Percentiles rank a stretch among this genome's conserved stretches.
Conservation (phyloP, 768 basidiomycete genomes). For the Naematelia aurantialba region DNA sequence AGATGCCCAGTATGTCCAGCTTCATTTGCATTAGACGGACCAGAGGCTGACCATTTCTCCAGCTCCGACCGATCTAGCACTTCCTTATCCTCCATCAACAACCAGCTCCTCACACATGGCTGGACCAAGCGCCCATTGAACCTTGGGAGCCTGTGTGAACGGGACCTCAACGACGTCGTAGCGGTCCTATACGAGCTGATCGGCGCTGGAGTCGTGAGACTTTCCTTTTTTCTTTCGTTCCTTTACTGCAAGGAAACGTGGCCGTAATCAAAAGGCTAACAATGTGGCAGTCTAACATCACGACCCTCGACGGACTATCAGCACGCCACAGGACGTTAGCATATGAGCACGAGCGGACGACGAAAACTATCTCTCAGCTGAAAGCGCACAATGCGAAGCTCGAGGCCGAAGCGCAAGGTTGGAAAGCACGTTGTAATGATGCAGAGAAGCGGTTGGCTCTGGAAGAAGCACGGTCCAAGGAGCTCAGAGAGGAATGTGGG, state of each 20-base stretch:
- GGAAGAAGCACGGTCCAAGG: conserved; percentile 27
- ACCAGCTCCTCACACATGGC: conserved; percentile 35
- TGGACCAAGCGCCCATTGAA: conserved; percentile 35
- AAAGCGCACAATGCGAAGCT: conserved; percentile 12
- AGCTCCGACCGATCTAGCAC: not conserved
- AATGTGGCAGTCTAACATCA: conserved; percentile 27
- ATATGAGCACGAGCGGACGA: conserved; percentile 36
- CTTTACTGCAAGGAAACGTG: no score
- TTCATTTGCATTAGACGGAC: no score
- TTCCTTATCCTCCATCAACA: conserved; percentile 32
- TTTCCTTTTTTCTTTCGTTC: not conserved
- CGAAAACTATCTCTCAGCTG: conserved; percentile 11
- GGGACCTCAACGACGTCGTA: conserved; percentile 31
- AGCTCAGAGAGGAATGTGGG: conserved; percentile 32
- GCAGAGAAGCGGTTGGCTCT: conserved; percentile 21
- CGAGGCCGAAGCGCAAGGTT: conserved; percentile 25
- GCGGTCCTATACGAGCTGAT: conserved; percentile 35
- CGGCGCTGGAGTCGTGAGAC: conserved; percentile 32
- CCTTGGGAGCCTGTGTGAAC: conserved; percentile 20
- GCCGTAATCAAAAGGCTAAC: no score
- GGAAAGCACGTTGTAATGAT: conserved; percentile 28
- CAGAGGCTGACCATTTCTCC: not conserved
- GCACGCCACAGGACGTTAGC: conserved; percentile 30
- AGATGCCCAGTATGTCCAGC: not conserved
- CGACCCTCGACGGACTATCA: conserved; percentile 28